A percentile compares a stretch with the other conserved stretches of the same genome.
phyloP scores from a whole-genome alignment of 1,139 yeast genomes.

The Lodderomyces elongisporus region DNA sequence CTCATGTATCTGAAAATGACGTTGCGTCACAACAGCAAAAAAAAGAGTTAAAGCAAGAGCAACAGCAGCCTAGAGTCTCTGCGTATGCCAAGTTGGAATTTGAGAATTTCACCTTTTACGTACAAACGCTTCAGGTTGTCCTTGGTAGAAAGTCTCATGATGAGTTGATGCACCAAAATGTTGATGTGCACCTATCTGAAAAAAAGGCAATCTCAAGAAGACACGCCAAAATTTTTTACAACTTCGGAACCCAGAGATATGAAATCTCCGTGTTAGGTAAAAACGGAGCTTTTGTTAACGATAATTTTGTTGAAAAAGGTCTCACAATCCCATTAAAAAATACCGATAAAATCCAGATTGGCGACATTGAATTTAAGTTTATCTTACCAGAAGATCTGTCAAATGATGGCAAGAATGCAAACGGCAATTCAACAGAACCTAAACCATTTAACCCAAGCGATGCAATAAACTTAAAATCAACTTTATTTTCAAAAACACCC shows the following conservation, averaged over 20 bases:
- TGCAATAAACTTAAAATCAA: conserved; percentile 48
- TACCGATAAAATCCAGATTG: conserved; percentile 84
- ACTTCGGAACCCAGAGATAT: conserved; percentile 89
- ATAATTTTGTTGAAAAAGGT: conserved; percentile 79
- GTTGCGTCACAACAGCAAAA: not conserved
- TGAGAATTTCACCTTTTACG: conserved; percentile 88
- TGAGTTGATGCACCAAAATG: conserved; percentile 48
- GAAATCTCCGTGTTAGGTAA: conserved; percentile 87
- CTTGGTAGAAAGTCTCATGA: conserved; percentile 85
- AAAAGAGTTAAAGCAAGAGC: conserved; percentile 11
- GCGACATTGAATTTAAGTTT: conserved; percentile 84
- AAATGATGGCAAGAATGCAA: conserved; percentile 21
- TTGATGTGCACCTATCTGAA: conserved; percentile 87
- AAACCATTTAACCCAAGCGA: conserved; percentile 49
- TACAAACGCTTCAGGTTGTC: conserved; percentile 90
- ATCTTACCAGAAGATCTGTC: conserved; percentile 60
- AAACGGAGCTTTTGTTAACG: conserved; percentile 95
- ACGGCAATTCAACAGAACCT: conserved; percentile 11
- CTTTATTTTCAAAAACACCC: conserved; percentile 31
- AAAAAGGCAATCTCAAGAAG: conserved; percentile 88
- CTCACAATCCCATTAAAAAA: conserved; percentile 80
- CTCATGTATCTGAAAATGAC: conserved; percentile 1
- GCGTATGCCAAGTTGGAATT: conserved; percentile 95
- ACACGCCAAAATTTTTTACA: conserved; percentile 92
- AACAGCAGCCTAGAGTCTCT: conserved; percentile 51